These are phyloP conservation scores for Draba incana DNA, from an alignment of 345 rosid genomes.

Conservation along the genomic window DNA sequence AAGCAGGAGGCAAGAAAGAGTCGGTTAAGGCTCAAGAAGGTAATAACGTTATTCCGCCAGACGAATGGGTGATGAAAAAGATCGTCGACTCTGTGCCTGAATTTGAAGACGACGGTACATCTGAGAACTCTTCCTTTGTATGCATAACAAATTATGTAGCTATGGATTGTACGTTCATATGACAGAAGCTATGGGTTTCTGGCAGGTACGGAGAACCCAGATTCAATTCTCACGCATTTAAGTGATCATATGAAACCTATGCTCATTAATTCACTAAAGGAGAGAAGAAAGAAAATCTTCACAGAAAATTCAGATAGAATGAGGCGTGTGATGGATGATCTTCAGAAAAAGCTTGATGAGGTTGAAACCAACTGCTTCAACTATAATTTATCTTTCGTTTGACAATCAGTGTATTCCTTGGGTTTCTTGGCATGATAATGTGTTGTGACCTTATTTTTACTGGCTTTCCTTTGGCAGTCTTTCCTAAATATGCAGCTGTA, in stretches of 20 bases:
- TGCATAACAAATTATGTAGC: constrained; percentile 1
- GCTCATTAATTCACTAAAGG: constrained; percentile 73
- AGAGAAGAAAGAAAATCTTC: constrained; percentile 80
- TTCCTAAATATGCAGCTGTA: constrained; percentile 89
- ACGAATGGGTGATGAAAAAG: constrained; percentile 77
- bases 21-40: constrained; percentile 58
- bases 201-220: constrained; percentile 68
- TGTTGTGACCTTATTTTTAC: constrained; percentile 7
- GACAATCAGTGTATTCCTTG: constrained; percentile 14
- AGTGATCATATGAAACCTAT: constrained; percentile 77
- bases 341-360: constrained; percentile 95
- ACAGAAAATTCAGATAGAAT: constrained; percentile 87
- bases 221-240: constrained; percentile 60
- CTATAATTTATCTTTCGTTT: constrained; percentile 29
- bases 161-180: constrained; percentile 13
- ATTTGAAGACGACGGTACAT: constrained; percentile 84
- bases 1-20: constrained; percentile 72
- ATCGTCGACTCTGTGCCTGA: constrained; percentile 62
- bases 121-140: constrained; percentile 18
- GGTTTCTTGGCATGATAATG: constrained; percentile 28
- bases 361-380: constrained; percentile 44
- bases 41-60: constrained; percentile 63
- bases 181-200: constrained; percentile 34
- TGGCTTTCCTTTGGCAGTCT: constrained; percentile 56
- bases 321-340: constrained; percentile 70